Conservation (phyloP, 2,329 filamentous ascomycete species). For the Xylaria digitata region DNA sequence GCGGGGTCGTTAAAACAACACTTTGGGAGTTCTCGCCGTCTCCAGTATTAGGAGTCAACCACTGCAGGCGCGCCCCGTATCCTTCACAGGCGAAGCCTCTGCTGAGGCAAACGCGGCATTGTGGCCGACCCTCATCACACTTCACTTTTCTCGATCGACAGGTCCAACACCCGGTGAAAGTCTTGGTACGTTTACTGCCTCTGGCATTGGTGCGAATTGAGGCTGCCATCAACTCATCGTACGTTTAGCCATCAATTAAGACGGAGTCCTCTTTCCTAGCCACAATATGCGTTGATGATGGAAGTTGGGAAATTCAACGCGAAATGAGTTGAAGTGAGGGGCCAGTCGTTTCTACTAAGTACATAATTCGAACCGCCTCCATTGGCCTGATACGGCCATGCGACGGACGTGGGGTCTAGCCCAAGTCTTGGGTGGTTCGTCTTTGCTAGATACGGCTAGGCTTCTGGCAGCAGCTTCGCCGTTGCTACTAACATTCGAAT, state of each 20-base stretch:
- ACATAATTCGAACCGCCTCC: not conserved
- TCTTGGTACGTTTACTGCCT: conserved; percentile 8
- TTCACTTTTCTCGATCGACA: conserved; percentile 10
- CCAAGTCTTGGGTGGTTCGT: too few relatives aligned
- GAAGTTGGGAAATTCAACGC: conserved; percentile 9
- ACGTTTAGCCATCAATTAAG: not conserved
- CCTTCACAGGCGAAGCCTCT: not conserved
- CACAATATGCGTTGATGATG: not conserved
- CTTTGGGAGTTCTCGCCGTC: not conserved
- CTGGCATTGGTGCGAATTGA: conserved; percentile 1
- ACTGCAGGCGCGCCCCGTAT: conserved; percentile 1
- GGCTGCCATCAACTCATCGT: conserved; percentile 2
- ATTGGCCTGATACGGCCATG: too few relatives aligned
- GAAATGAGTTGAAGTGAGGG: not conserved
- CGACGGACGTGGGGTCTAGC: too few relatives aligned
- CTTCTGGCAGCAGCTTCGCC: too few relatives aligned
- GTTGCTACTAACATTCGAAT: too few relatives aligned
- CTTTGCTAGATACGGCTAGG: too few relatives aligned
- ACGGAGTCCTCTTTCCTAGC: not conserved
- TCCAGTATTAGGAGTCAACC: conserved; percentile 6
- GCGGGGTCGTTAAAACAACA: not conserved
- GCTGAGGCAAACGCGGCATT: conserved; percentile 4
- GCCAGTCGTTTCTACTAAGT: not conserved
- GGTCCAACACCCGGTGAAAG: conserved; percentile 8
- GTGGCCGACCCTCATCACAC: conserved; percentile 7